Percentiles rank a stretch among this genome's conserved stretches.
phyloP scores from a whole-genome alignment of 1,284 basidiomycete species.

The Moniliophthora roreri region DNA sequence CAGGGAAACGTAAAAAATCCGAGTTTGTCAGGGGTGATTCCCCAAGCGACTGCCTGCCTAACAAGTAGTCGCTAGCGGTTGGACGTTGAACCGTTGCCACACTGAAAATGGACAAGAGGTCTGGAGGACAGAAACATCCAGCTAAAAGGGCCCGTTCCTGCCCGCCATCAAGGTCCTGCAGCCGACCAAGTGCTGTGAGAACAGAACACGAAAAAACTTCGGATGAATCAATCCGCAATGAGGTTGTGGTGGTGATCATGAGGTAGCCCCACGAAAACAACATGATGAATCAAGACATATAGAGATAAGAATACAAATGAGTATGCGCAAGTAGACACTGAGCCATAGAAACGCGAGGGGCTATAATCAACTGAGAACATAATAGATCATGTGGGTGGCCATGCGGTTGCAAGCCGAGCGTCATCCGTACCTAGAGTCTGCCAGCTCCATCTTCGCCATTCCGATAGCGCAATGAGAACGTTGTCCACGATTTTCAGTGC shows the following conservation, averaged over 20 bases:
- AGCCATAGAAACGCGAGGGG: neutral
- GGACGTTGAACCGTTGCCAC: too few species aligned
- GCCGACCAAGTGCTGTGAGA: neutral
- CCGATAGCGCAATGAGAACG: slow-evolving; percentile 23
- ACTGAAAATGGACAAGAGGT: too few species aligned
- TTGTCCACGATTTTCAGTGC: slow-evolving; percentile 28
- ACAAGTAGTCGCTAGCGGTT: too few species aligned
- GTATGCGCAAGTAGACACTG: neutral
- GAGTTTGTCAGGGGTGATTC: neutral
- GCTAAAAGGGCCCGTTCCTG: too few species aligned
- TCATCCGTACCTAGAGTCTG: slow-evolving; percentile 29
- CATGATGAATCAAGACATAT: neutral
- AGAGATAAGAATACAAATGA: neutral
- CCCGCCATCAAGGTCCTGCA: neutral
- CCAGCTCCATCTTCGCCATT: slow-evolving; percentile 32
- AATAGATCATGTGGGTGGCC: slow-evolving; percentile 38
- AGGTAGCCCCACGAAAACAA: slow-evolving; percentile 4
- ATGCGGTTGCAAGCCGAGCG: slow-evolving; percentile 24
- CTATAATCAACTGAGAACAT: neutral
- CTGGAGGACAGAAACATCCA: too few species aligned
- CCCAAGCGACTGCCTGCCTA: too few species aligned
- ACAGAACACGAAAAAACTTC: neutral
- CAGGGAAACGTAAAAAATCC: neutral
- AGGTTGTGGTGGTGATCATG: neutral
- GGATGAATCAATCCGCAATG: neutral